Evolutionary conservation across 768 basidiomycete species (phyloP).

Genomic region (Termitomyces sp.): DNA sequence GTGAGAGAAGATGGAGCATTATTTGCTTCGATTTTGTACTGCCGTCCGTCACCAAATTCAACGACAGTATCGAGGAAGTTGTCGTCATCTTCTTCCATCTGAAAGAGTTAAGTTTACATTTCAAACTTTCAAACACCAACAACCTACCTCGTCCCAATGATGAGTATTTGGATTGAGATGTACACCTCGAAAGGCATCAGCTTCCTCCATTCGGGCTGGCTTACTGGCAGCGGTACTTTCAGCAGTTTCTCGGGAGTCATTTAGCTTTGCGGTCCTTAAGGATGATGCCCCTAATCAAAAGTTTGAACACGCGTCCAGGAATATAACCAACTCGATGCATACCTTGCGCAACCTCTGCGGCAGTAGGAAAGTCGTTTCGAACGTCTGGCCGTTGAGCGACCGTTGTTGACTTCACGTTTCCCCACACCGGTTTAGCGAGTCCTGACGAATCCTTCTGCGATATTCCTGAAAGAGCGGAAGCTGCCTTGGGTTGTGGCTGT

Average conservation of each 20-base stretch:
- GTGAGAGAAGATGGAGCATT: conserved; percentile 29
- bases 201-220: conserved; percentile 71
- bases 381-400: conserved; percentile 38
- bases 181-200: conserved; percentile 92
- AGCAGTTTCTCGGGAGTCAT: conserved; percentile 43
- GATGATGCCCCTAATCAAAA: conserved; percentile 25
- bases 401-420: conserved; percentile 46
- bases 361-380: conserved; percentile 87
- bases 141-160: conserved; percentile 95
- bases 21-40: conserved; percentile 74
- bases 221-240: conserved; percentile 52
- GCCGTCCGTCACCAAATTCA: conserved; percentile 93
- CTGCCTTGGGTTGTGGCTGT: conserved; percentile 57
- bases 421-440: conserved; percentile 66
- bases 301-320: conserved; percentile 5
- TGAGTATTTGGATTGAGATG: conserved; percentile 92
- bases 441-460: conserved; percentile 30
- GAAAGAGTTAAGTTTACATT: conserved; percentile 1
- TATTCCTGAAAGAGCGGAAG: conserved; percentile 25
- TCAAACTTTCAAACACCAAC: not conserved
- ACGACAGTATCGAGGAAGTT: conserved; percentile 87
- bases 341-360: conserved; percentile 92
- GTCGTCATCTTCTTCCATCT: conserved; percentile 93
- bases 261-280: conserved; percentile 31
- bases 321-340: conserved; percentile 20